Conservation (phyloP, 495 filamentous ascomycete species). For the Collariella sp. region DNA sequence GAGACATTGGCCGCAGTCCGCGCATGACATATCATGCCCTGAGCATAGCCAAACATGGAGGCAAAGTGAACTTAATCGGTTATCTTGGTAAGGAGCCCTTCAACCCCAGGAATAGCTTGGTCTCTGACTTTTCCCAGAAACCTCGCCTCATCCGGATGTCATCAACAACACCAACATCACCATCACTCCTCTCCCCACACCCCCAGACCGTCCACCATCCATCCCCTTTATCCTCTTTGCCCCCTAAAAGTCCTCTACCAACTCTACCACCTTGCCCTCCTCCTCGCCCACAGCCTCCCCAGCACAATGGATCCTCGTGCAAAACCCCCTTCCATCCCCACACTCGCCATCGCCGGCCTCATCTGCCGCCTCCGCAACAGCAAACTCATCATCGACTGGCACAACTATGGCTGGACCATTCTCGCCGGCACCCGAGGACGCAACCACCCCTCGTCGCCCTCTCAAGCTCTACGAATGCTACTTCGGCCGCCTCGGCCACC, state of each 20-base stretch:
- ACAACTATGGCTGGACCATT: constrained; percentile 98
- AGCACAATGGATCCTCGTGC: constrained; percentile 72
- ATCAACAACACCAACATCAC: constrained; percentile 53
- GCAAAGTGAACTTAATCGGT: constrained; percentile 74
- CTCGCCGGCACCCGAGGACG: constrained; percentile 58
- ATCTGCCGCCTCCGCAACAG: constrained; percentile 73
- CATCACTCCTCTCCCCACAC: constrained; percentile 38
- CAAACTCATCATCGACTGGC: constrained; percentile 88
- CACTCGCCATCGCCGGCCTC: constrained; percentile 62
- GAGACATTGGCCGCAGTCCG: constrained; percentile 91
- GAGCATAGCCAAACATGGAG: constrained; percentile 80
- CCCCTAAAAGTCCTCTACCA: constrained; percentile 87
- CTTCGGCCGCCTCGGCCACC: constrained; percentile 58
- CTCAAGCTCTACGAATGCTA: constrained; percentile 63
- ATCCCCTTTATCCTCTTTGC: constrained; percentile 59
- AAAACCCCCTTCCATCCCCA: constrained; percentile 97
- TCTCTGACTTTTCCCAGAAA: constrained; percentile 21
- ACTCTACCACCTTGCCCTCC: constrained; percentile 54
- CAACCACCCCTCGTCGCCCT: constrained; percentile 66
- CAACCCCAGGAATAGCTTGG: background rate
- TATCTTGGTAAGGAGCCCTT: constrained; percentile 56
- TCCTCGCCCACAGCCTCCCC: constrained; percentile 68
- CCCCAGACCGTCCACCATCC: constrained; percentile 9
- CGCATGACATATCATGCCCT: constrained; percentile 98
- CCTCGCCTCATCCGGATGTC: constrained; percentile 63